Base-by-base conservation (phyloP, 768 basidiomycete genomes). In the Coprinopsis strossmayeri region DNA sequence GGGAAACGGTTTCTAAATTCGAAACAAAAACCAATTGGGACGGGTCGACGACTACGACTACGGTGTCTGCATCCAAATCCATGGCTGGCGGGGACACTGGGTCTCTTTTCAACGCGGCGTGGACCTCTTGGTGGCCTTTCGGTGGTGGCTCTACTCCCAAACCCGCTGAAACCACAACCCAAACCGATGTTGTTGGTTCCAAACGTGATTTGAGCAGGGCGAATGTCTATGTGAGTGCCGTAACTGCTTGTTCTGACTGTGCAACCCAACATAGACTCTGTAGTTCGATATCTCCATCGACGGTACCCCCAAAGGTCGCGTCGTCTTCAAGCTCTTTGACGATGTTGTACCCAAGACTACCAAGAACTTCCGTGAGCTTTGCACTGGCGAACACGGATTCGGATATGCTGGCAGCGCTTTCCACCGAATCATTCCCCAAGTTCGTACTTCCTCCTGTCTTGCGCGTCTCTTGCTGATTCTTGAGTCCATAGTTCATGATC, bases 251-350 rank as follows among this genome's bases (percentile, higher is more conserved):
- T 15, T 18, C 43, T 32, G 4, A 10, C 43, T 32, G 15, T 9
- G 27, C 25, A 28, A 11, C 35, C 17, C 35, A 38, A 5, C 17
- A 11, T 11, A 11, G 30, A 32, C 18, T 42, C 10, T 44, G 41
- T 41, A 85, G 84, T 86, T 87, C 53, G 78, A 86, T 47, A 59
- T 87, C 50, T 65, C 72, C 1, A 84, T 92, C 62, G 73, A 79
- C 63, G 64, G 66, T 13, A 60, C 73, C 40, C 77, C 81, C 2
- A 69, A 77, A 0, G 88, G 87, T 20, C 81, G 85, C 38, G 79
- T 94, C 55, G 74, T 83, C 23, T 90, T 94, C 78, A 81, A 86
- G 65, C 77, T 94, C 35, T 91, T 77, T 66, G 88, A 92, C 65
- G 78, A 84, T 48, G 72, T 77, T 15, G 88, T 90, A n/a, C 92